Conservation (phyloP, 371 early-diverging fungal species). For the Syncephalastrum racemosum region DNA sequence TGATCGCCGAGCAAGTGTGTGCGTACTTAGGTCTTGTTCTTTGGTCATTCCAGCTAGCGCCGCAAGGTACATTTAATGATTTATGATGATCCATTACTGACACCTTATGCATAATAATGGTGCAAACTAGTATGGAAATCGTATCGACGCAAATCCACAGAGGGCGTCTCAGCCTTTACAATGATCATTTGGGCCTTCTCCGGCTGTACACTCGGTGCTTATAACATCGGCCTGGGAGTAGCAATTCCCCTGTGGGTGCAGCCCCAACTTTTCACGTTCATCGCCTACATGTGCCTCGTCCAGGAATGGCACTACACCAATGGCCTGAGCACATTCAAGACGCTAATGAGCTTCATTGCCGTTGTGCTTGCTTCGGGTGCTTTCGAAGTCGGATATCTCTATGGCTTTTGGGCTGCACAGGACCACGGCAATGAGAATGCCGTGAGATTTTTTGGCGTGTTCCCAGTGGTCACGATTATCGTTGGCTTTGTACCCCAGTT, state of each 20-base stretch:
- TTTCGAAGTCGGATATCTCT: constrained; percentile 25
- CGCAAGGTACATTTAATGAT: constrained; percentile 41
- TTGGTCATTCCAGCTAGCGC: constrained; percentile 61
- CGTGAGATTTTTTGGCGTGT: constrained; percentile 37
- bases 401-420: constrained; percentile 23
- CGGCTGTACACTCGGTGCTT: constrained; percentile 44
- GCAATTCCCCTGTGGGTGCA: constrained; percentile 56
- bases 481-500: constrained; percentile 57
- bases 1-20: constrained; percentile 45
- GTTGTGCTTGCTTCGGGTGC: constrained; percentile 18
- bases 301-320: constrained; percentile 50
- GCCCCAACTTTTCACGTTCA: constrained; percentile 50
- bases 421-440: constrained; percentile 22
- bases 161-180: constrained; percentile 49
- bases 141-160: constrained; percentile 35
- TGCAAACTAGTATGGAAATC: constrained; percentile 28
- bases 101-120: neutral
- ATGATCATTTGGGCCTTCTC: constrained; percentile 52
- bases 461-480: constrained; percentile 44
- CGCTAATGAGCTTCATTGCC: constrained; percentile 5
- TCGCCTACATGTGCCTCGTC: constrained; percentile 37
- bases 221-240: constrained; percentile 47
- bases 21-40: constrained; percentile 55
- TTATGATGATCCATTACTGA: constrained; percentile 13
- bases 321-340: constrained; percentile 17